phyloP scores from a whole-genome alignment of 345 rosid species.

The Acer saccharum region DNA sequence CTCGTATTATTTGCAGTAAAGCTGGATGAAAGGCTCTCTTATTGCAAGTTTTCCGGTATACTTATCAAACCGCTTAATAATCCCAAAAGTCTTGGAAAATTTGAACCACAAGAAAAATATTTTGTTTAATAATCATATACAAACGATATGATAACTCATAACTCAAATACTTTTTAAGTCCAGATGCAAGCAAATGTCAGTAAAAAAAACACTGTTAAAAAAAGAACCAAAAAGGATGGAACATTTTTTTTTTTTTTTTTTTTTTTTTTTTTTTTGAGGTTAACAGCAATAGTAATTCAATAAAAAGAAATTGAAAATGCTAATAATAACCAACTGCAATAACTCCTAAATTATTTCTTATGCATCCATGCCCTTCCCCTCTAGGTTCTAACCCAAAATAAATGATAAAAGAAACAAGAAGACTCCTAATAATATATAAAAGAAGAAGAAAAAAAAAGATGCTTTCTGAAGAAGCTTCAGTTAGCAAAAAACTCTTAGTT shows the following conservation, averaged over 20 bases:
- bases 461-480: neutral
- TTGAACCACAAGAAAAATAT: neutral
- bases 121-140: neutral
- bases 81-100: slow-evolving; percentile 64
- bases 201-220: neutral
- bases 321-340: neutral
- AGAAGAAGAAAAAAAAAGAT: neutral
- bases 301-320: neutral
- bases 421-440: neutral
- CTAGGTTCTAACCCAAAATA: neutral
- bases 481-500: neutral
- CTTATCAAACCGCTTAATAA: slow-evolving; percentile 61
- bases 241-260: neutral
- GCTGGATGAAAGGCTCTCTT: slow-evolving; percentile 25
- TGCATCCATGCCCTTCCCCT: neutral
- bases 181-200: neutral
- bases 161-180: neutral
- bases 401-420: neutral
- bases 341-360: neutral
- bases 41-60: slow-evolving; percentile 66
- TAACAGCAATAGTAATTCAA: neutral
- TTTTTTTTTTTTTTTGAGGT: too few relatives aligned
- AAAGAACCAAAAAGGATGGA: neutral
- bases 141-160: too few relatives aligned
- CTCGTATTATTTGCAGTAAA: neutral